Evolutionary conservation across 805 yeast species (phyloP).

Genomic region (Blastobotrys robertii): DNA sequence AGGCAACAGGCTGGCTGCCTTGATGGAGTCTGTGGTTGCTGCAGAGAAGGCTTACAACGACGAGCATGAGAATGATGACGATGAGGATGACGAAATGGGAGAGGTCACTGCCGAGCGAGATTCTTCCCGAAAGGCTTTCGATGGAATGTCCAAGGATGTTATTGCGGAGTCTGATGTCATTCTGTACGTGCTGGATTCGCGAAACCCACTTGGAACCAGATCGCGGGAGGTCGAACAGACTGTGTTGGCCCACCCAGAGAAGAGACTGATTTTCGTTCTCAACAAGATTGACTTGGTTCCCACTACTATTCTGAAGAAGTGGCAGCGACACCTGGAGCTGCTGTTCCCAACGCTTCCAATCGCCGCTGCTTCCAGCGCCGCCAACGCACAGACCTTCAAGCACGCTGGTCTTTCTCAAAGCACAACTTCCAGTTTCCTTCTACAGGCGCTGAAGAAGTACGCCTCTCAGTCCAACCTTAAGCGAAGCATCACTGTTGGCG

Average conservation of each 20-base stretch:
- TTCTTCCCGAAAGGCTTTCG: slow-evolving; percentile 62
- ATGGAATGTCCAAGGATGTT: slow-evolving; percentile 86
- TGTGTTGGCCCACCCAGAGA: slow-evolving; percentile 66
- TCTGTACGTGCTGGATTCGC: slow-evolving; percentile 89
- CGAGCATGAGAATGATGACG: slow-evolving; percentile 34
- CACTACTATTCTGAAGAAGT: slow-evolving; percentile 65
- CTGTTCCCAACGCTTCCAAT: slow-evolving; percentile 90
- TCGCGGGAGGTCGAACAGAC: slow-evolving; percentile 87
- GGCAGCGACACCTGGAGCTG: slow-evolving; percentile 71
- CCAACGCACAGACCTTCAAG: slow-evolving; percentile 58
- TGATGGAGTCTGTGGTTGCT: slow-evolving; percentile 79
- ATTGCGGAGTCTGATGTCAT: slow-evolving; percentile 89
- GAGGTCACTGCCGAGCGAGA: slow-evolving; percentile 34
- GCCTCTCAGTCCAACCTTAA: slow-evolving; percentile 77
- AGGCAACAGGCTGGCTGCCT: slow-evolving; percentile 58
- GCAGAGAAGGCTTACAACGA: slow-evolving; percentile 70
- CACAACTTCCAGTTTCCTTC: slow-evolving; percentile 60
- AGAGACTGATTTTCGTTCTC: slow-evolving; percentile 74
- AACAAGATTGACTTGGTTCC: slow-evolving; percentile 94
- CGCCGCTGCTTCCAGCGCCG: slow-evolving; percentile 61
- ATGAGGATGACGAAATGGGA: slow-evolving; percentile 33
- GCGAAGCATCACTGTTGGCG: slow-evolving; percentile 87
- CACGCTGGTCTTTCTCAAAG: slow-evolving; percentile 58
- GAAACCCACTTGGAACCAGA: slow-evolving; percentile 94
- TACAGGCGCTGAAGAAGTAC: slow-evolving; percentile 76